phyloP scores from a whole-genome alignment of 108 stramenopile genomes.

The Fragilariopsis cylindrus region DNA sequence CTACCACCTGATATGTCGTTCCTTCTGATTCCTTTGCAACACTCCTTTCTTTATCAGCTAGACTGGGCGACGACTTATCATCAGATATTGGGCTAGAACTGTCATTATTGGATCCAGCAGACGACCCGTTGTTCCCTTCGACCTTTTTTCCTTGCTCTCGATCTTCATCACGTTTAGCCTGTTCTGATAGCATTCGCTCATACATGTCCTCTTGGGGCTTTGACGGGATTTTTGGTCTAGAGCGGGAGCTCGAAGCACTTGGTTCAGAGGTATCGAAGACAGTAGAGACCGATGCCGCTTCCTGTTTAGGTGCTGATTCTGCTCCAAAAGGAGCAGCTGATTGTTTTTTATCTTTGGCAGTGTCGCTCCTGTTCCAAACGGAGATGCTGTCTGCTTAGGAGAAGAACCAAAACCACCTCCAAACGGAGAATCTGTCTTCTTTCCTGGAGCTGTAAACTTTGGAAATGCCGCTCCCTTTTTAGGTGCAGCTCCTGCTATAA shows the following conservation, averaged over 20 bases:
- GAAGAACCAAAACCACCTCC: background rate
- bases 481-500: background rate
- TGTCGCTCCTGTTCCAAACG: background rate
- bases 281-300: no score
- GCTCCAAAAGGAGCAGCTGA: no score
- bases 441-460: background rate
- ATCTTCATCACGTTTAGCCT: conserved; percentile 12
- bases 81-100: no score
- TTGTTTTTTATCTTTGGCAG: no score
- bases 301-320: no score
- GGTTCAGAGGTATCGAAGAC: conserved; percentile 4
- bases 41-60: background rate
- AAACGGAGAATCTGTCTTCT: no score
- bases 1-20: background rate
- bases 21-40: background rate
- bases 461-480: background rate
- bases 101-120: background rate
- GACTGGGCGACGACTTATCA: no score
- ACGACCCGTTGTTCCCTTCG: background rate
- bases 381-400: background rate
- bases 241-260: background rate
- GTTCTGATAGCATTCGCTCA: conserved; percentile 16
- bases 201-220: conserved; percentile 20
- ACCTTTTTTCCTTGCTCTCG: conserved; percentile 1
- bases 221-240: conserved; percentile 7